These are phyloP conservation scores for Alloteropsis semialata DNA, from an alignment of 176 grass and related monocot species.

Conservation along the genomic window DNA sequence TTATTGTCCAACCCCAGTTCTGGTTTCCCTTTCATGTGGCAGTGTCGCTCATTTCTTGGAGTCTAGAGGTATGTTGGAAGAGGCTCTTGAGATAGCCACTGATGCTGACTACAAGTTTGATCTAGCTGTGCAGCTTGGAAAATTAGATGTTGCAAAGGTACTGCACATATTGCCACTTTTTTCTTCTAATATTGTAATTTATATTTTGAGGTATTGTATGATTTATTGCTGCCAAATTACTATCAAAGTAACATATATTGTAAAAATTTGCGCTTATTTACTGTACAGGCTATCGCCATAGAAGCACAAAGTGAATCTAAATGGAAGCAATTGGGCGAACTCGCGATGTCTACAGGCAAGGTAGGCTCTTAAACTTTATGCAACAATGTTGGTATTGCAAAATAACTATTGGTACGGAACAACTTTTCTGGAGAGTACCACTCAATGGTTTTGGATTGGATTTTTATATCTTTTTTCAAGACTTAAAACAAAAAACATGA, in stretches of 20 bases:
- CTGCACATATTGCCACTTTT: neutral
- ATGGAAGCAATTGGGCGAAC: constrained; percentile 95
- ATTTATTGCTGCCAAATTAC: neutral
- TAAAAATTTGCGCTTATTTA: constrained; percentile 16
- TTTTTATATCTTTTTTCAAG: constrained; percentile 4
- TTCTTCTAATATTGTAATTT: neutral
- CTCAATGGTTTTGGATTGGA: constrained; percentile 1
- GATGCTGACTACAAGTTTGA: constrained; percentile 98
- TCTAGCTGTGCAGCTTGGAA: constrained; percentile 93
- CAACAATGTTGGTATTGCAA: neutral
- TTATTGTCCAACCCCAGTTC: constrained; percentile 4
- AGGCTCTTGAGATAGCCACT: constrained; percentile 96
- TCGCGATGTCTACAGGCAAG: constrained; percentile 91
- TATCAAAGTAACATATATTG: constrained; percentile 8
- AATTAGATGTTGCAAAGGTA: constrained; percentile 91
- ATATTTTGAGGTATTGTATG: constrained; percentile 14
- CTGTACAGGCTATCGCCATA: constrained; percentile 67
- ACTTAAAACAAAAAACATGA: neutral
- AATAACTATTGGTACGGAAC: neutral
- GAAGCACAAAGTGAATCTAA: constrained; percentile 98
- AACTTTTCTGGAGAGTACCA: neutral
- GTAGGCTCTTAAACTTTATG: constrained; percentile 44
- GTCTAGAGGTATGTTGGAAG: constrained; percentile 95
- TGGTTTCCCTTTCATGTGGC: constrained; percentile 22
- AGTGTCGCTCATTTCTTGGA: constrained; percentile 98